phyloP scores from a whole-genome alignment of 1,284 basidiomycete genomes.

The Cerioporus squamosus region DNA sequence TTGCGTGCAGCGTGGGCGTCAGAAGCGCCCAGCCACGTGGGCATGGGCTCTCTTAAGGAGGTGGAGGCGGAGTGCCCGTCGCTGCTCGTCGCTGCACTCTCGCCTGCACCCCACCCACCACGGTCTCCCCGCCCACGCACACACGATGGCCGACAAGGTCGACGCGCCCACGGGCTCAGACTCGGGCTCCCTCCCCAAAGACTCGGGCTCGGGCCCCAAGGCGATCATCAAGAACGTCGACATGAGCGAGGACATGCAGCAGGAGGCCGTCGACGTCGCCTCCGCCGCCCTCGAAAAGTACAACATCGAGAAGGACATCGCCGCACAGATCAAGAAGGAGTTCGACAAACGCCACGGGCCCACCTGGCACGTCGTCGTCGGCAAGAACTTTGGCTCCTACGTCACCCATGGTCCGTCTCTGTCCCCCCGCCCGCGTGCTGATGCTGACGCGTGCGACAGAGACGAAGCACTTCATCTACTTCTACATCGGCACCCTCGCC shows the following conservation, averaged over 20 bases:
- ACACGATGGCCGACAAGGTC: constrained; percentile 64
- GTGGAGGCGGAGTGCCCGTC: too few relatives aligned
- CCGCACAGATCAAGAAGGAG: constrained; percentile 97
- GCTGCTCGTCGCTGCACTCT: too few relatives aligned
- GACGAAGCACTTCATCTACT: constrained; percentile 98
- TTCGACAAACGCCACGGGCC: constrained; percentile 91
- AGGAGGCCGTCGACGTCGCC: constrained; percentile 88
- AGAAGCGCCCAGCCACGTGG: too few relatives aligned
- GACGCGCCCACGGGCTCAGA: constrained; percentile 62
- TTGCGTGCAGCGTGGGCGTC: too few relatives aligned
- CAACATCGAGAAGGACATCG: constrained; percentile 97
- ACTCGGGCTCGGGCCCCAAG: constrained; percentile 55
- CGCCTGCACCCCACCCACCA: too few relatives aligned
- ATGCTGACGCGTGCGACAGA: constrained; percentile 50
- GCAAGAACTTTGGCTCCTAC: constrained; percentile 97
- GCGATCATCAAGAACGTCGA: constrained; percentile 97
- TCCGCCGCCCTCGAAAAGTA: constrained; percentile 87
- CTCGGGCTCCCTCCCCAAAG: constrained; percentile 48
- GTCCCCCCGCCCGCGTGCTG: background rate
- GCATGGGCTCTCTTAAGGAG: too few relatives aligned
- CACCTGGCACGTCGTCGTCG: constrained; percentile 98
- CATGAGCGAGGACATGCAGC: constrained; percentile 97
- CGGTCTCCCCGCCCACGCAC: too few relatives aligned
- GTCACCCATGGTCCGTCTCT: constrained; percentile 93
- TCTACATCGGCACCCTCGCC: constrained; percentile 88